These are phyloP conservation scores for Entoloma clypeatum DNA, from an alignment of 1,284 basidiomycete species.

Conservation along the genomic window DNA sequence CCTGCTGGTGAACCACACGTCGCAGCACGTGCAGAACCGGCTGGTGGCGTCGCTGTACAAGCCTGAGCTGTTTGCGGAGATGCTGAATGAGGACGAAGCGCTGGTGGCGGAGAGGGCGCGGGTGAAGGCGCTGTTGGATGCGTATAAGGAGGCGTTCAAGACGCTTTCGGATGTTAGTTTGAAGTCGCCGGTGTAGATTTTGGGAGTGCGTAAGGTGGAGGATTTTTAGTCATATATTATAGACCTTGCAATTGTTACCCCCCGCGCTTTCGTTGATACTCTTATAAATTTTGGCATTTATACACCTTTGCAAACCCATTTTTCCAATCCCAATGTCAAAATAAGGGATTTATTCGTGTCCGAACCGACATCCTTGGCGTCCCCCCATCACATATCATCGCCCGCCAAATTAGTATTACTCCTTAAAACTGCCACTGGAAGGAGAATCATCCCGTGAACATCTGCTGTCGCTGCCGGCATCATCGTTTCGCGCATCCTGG, in stretches of 20 bases:
- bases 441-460: too few relatives aligned
- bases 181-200: constrained; percentile 52
- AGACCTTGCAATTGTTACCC: background rate
- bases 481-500: too few relatives aligned
- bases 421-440: too few relatives aligned
- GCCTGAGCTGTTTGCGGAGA: constrained; percentile 85
- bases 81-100: constrained; percentile 95
- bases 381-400: too few relatives aligned
- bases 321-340: too few relatives aligned
- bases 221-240: constrained; percentile 17
- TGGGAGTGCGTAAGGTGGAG: constrained; percentile 2
- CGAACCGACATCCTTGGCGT: too few relatives aligned
- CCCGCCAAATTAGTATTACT: too few relatives aligned
- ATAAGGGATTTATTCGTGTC: too few relatives aligned
- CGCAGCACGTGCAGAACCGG: constrained; percentile 94
- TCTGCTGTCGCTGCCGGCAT: too few relatives aligned
- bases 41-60: constrained; percentile 93
- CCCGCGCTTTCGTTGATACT: too few relatives aligned
- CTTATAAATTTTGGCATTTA: too few relatives aligned
- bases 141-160: constrained; percentile 97
- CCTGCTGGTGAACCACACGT: constrained; percentile 94
- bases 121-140: constrained; percentile 92
- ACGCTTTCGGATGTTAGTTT: constrained; percentile 75
- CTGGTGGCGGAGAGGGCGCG: constrained; percentile 90
- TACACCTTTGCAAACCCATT: too few relatives aligned